phyloP scores from a whole-genome alignment of 2,329 filamentous ascomycete species.

The Fusarium ambrosium region DNA sequence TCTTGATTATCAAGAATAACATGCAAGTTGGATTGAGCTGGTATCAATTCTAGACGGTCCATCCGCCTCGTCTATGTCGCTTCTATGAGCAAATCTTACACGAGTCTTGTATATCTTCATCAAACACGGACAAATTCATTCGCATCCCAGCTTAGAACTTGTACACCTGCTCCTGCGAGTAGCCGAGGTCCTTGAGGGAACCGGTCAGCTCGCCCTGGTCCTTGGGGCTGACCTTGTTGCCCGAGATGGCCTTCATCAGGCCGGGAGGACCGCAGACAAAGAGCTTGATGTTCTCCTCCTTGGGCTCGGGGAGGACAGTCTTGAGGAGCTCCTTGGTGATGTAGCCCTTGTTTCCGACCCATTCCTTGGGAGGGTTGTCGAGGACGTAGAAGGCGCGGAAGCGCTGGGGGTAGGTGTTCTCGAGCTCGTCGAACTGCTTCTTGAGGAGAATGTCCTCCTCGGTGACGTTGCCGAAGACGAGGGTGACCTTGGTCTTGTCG shows the following conservation, averaged over 20 bases:
- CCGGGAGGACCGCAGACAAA: constrained; percentile 96
- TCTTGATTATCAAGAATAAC: not conserved
- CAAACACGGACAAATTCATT: constrained; percentile 12
- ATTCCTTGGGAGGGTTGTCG: constrained; percentile 84
- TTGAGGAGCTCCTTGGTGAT: constrained; percentile 94
- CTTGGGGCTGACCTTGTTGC: constrained; percentile 88
- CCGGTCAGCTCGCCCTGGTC: constrained; percentile 94
- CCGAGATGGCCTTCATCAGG: constrained; percentile 93
- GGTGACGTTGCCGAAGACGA: constrained; percentile 90
- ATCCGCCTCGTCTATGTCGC: constrained; percentile 37
- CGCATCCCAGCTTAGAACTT: constrained; percentile 77
- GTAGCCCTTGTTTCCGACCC: constrained; percentile 82
- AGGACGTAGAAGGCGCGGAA: constrained; percentile 97
- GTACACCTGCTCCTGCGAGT: constrained; percentile 82
- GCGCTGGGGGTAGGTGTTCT: constrained; percentile 94
- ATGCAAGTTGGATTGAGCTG: constrained; percentile 18
- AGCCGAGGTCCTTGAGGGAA: constrained; percentile 84
- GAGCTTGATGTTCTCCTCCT: constrained; percentile 92
- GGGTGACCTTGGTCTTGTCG: constrained; percentile 97
- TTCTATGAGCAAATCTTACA: constrained; percentile 48
- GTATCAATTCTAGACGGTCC: constrained; percentile 42
- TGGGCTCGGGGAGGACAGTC: constrained; percentile 93
- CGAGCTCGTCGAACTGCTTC: constrained; percentile 85
- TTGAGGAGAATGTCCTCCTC: constrained; percentile 95
- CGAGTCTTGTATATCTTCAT: constrained; percentile 22